These are phyloP conservation scores for Colletotrichum somersetense DNA, from an alignment of 2,329 filamentous ascomycete species.

Conservation along the genomic window DNA sequence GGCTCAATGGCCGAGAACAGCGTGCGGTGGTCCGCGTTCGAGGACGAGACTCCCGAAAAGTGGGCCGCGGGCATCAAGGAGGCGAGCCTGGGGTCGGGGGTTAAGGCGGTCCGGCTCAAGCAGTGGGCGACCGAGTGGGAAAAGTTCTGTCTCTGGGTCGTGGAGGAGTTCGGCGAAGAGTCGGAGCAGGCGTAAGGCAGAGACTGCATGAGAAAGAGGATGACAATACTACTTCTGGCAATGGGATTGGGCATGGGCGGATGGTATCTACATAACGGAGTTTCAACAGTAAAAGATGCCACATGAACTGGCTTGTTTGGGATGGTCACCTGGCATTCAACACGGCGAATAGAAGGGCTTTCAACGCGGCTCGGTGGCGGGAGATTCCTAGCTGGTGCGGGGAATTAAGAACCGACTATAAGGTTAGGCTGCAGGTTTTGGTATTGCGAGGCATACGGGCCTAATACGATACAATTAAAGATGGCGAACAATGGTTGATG, in stretches of 20 bases:
- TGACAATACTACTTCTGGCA: neutral
- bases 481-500: neutral
- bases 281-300: slow-evolving; percentile 31
- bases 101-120: slow-evolving; percentile 76
- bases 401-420: neutral
- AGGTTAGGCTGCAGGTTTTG: neutral
- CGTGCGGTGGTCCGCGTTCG: slow-evolving; percentile 84
- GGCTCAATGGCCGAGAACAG: slow-evolving; percentile 87
- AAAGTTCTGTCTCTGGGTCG: slow-evolving; percentile 85
- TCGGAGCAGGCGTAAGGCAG: slow-evolving; percentile 56
- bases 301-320: slow-evolving; percentile 4
- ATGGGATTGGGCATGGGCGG: slow-evolving; percentile 7
- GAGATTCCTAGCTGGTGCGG: neutral
- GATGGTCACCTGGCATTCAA: slow-evolving; percentile 13
- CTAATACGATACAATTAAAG: neutral
- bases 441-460: neutral
- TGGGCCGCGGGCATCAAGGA: slow-evolving; percentile 78
- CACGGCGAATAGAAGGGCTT: slow-evolving; percentile 13
- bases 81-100: slow-evolving; percentile 74
- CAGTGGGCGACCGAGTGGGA: slow-evolving; percentile 84
- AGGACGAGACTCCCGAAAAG: slow-evolving; percentile 75
- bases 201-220: too few relatives aligned
- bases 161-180: slow-evolving; percentile 75
- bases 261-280: slow-evolving; percentile 15
- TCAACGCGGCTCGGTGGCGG: slow-evolving; percentile 15